Evolutionary conservation across 2,329 filamentous ascomycete genomes (phyloP).

Genomic region (Ceratocystis destructans): DNA sequence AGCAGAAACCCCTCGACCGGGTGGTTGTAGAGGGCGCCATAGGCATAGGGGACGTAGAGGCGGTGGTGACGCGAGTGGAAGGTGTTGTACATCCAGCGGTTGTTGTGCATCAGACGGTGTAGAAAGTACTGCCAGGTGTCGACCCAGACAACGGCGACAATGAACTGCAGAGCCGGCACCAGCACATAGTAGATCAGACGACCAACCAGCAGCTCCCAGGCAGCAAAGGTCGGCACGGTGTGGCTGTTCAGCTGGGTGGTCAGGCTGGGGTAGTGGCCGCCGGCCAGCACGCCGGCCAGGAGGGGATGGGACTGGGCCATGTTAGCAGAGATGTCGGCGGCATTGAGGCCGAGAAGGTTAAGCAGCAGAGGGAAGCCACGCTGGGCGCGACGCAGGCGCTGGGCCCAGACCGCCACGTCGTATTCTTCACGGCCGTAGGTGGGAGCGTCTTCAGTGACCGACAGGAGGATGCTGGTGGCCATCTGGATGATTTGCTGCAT

Average conservation of each 20-base stretch:
- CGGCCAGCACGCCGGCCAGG: constrained; percentile 61
- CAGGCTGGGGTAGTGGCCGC: constrained; percentile 66
- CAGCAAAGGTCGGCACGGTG: constrained; percentile 58
- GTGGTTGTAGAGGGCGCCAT: constrained; percentile 93
- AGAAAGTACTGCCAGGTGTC: constrained; percentile 99
- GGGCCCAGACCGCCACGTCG: constrained; percentile 82
- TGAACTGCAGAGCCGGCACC: constrained; percentile 66
- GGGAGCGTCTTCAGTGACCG: constrained; percentile 58
- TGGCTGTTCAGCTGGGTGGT: constrained; percentile 43
- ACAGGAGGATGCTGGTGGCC: constrained; percentile 51
- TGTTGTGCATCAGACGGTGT: constrained; percentile 92
- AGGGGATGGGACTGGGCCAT: constrained; percentile 57
- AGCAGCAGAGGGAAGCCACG: constrained; percentile 61
- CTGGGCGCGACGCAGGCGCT: constrained; percentile 64
- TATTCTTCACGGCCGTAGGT: constrained; percentile 67
- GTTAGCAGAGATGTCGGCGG: constrained; percentile 59
- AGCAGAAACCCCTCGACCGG: constrained; percentile 86
- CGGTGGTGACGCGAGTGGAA: constrained; percentile 95
- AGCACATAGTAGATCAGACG: constrained; percentile 66
- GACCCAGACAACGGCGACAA: constrained; percentile 58
- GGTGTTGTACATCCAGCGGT: constrained; percentile 88
- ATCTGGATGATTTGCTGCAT: constrained; percentile 87
- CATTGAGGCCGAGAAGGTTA: constrained; percentile 60
- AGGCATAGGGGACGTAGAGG: constrained; percentile 94
- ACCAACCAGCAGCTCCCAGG: constrained; percentile 66